phyloP scores from a whole-genome alignment of 306 rosid species.

The Prunus salicina region DNA sequence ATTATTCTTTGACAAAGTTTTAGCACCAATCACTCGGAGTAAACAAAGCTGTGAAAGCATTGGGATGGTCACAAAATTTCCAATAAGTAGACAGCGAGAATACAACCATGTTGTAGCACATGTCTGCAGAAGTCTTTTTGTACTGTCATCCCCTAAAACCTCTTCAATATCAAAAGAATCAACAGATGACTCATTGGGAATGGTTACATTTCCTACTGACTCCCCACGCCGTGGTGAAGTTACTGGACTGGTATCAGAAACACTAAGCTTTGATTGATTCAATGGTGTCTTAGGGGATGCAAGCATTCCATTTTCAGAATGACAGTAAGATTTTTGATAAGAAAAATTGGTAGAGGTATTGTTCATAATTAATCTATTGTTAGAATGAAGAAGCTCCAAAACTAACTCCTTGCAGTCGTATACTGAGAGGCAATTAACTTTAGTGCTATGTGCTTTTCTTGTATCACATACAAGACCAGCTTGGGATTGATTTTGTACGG shows the following conservation, averaged over 20 bases:
- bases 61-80: slow-evolving; percentile 66
- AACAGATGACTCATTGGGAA: slow-evolving; percentile 32
- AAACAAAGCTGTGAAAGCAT: slow-evolving; percentile 53
- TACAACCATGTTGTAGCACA: slow-evolving; percentile 49
- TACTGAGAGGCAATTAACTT: slow-evolving; percentile 29
- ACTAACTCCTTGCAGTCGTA: slow-evolving; percentile 60
- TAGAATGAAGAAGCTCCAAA: slow-evolving; percentile 51
- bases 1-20: slow-evolving; percentile 25
- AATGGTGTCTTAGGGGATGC: slow-evolving; percentile 77
- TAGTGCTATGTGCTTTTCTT: slow-evolving; percentile 27
- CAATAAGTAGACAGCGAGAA: slow-evolving; percentile 59
- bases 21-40: slow-evolving; percentile 58
- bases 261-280: slow-evolving; percentile 42
- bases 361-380: slow-evolving; percentile 31
- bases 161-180: slow-evolving; percentile 48
- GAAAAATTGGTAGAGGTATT: slow-evolving; percentile 28
- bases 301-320: slow-evolving; percentile 37
- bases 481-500: slow-evolving; percentile 32
- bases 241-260: slow-evolving; percentile 30
- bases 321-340: slow-evolving; percentile 28
- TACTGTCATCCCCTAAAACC: slow-evolving; percentile 49
- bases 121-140: slow-evolving; percentile 50
- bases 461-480: slow-evolving; percentile 28
- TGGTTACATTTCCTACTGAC: slow-evolving; percentile 27
- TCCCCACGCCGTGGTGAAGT: slow-evolving; percentile 47